Evolutionary conservation across 2,329 filamentous ascomycete species (phyloP), one percentile per base, ranked within the genome.

Genomic region (Acrocalymma vagum): DNA sequence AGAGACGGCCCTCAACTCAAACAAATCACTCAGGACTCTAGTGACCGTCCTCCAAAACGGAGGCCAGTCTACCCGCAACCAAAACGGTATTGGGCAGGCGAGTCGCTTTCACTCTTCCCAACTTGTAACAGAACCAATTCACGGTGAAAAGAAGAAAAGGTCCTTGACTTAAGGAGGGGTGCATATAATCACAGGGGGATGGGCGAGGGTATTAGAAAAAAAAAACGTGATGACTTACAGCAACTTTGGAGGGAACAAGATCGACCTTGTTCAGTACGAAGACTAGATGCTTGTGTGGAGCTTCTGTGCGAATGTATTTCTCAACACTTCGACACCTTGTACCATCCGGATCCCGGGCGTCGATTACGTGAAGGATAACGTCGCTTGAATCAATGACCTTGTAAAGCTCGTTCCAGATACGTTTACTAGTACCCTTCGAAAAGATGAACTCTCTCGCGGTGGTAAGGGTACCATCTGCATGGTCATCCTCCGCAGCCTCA

Each of bases 91-190:
- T 76, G 72, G 55, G 62, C 77, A 77, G 78, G 80, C 83, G 86
- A 87, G 85, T 80, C 76, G 78, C 79, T 79, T 79, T 96, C 78
- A 72, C 85, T 99, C 83, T 97, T 86, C 94, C 94, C 96, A 90
- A 84, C 87, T 87, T 90, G 89, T 99, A 99, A 99, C 94, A 95
- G 92, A 90, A 75, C 74, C 78, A 83, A 85, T 86, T 87, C 89
- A 94, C 85, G 71, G 80, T 46, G 79, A 72, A 69, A 75, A 67
- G n/a, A 78, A 74, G 83, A 85, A 84, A 82, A 82, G 79, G 78
- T 83, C 78, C 86, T 87, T 89, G 88, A 95, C 93, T 94, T 95
- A 94, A 91, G 80, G 79, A 84, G 88, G 86, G 86, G 81, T 33
- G 78, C 38, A 16, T 38, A 50, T 53, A 45, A 43, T 77, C 77